A percentile compares a stretch with the other conserved stretches of the same genome.
These are phyloP conservation scores for Ceratocystis destructans DNA, from an alignment of 2,329 filamentous ascomycete species.

Conservation along the genomic window DNA sequence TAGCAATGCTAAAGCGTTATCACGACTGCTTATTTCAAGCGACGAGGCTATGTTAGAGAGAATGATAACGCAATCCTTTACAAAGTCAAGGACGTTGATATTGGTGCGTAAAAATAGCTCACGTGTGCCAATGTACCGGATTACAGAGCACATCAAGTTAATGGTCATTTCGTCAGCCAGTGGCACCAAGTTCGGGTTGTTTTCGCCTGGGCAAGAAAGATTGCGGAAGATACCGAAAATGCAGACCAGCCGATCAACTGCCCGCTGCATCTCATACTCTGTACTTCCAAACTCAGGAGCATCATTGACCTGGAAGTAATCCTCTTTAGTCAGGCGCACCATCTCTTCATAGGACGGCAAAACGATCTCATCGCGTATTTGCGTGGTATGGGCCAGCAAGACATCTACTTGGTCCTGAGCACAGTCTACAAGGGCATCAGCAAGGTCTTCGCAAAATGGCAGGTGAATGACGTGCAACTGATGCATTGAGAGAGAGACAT, in stretches of 20 bases:
- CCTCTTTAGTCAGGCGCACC: constrained; percentile 59
- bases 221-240: constrained; percentile 89
- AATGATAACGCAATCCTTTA: constrained; percentile 86
- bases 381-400: constrained; percentile 69
- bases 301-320: constrained; percentile 59
- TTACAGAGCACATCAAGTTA: constrained; percentile 69
- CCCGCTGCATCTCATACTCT: constrained; percentile 70
- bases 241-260: constrained; percentile 75
- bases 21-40: constrained; percentile 68
- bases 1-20: constrained; percentile 74
- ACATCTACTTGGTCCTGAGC: constrained; percentile 78
- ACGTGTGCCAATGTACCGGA: constrained; percentile 76
- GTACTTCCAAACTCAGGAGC: constrained; percentile 58
- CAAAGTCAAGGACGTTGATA: constrained; percentile 81
- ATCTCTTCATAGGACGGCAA: constrained; percentile 80
- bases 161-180: constrained; percentile 67
- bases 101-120: constrained; percentile 73
- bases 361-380: constrained; percentile 76
- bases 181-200: constrained; percentile 51
- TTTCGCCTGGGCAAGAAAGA: constrained; percentile 60
- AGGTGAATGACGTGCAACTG: constrained; percentile 54
- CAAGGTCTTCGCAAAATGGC: constrained; percentile 68
- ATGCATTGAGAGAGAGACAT: constrained; percentile 47
- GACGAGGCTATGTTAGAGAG: constrained; percentile 76
- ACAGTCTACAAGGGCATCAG: constrained; percentile 79